Evolutionary conservation across 805 yeast species (phyloP), one percentile per base, ranked within the genome.

Genomic region (Candida orba): DNA sequence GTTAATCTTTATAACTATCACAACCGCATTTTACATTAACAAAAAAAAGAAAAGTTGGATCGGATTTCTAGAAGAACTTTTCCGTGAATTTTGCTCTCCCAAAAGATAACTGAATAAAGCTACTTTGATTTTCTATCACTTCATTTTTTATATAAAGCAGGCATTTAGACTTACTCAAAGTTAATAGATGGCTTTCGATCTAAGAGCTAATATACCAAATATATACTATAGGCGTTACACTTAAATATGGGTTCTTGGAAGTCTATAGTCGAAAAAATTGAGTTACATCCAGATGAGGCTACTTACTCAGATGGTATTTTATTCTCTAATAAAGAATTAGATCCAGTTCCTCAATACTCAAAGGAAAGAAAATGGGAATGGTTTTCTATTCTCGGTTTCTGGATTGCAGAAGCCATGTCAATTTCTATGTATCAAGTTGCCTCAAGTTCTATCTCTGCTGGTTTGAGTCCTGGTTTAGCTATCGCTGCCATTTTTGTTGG

Each of bases 391-490:
- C 31, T 52, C 17, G 56, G 56, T 8, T 53, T 81, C 59, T 84
- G 93, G 93, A 66, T 84, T 37, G 84, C 90, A 0, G 93, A 84
- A 55, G 78, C 89, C 5, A 79, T 84, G 68, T 82, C 83, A 57
- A 75, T 84, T 55, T 82, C 81, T 58, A 83, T 90, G 38, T 83
- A 86, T 81, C 84, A 80, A 64, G 83, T 84, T 49, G 89, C 89
- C 5, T 77, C 87, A 5, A 77, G 87, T 0, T 84, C 87, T 43
- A 78, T 79, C 39, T 60, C 66, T 20, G 77, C 76, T 10, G 86
- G 87, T 14, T 65, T 84, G 65, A 48, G 53, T 13, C 83, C 89
- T 81, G 84, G 88, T 24, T 42, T 52, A 1, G 64, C 64, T 3
- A 48, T 58, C 8, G 39, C 50, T 14, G 58, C 58, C 32, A 45